Conservation (phyloP, 2,329 filamentous ascomycete genomes). For the Magnaporthiopsis rhizophila region DNA sequence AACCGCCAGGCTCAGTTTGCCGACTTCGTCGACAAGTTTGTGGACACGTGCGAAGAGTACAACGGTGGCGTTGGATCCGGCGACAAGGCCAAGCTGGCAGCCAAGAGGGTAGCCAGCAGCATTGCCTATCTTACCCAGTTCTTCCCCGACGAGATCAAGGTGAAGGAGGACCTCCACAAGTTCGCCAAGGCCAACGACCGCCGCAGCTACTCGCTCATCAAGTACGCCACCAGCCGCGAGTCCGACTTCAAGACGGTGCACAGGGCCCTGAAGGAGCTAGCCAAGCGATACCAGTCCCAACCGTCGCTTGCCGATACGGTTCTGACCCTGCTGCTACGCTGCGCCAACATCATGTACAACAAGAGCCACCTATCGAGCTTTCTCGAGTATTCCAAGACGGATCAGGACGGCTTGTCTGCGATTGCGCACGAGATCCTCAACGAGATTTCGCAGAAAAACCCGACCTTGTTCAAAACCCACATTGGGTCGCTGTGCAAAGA, state of each 20-base stretch:
- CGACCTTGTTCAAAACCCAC: conserved; percentile 86
- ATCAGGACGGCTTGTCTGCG: conserved; percentile 68
- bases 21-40: conserved; percentile 64
- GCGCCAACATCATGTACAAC: conserved; percentile 82
- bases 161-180: conserved; percentile 71
- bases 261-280: conserved; percentile 83
- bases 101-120: conserved; percentile 62
- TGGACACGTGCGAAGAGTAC: conserved; percentile 79
- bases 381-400: conserved; percentile 76
- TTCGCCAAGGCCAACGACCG: conserved; percentile 90
- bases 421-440: conserved; percentile 84
- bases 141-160: conserved; percentile 67
- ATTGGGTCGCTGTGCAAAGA: conserved; percentile 86
- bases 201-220: conserved; percentile 79
- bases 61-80: conserved; percentile 74
- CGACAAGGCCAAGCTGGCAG: conserved; percentile 60
- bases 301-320: conserved; percentile 57
- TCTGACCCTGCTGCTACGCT: conserved; percentile 73
- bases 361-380: conserved; percentile 87
- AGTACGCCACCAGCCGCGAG: conserved; percentile 74
- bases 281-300: conserved; percentile 67
- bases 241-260: conserved; percentile 89
- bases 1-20: conserved; percentile 67
- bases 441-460: conserved; percentile 83
- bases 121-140: conserved; percentile 66